Conservation (phyloP, 768 basidiomycete species). For the Podaxis sp. region DNA sequence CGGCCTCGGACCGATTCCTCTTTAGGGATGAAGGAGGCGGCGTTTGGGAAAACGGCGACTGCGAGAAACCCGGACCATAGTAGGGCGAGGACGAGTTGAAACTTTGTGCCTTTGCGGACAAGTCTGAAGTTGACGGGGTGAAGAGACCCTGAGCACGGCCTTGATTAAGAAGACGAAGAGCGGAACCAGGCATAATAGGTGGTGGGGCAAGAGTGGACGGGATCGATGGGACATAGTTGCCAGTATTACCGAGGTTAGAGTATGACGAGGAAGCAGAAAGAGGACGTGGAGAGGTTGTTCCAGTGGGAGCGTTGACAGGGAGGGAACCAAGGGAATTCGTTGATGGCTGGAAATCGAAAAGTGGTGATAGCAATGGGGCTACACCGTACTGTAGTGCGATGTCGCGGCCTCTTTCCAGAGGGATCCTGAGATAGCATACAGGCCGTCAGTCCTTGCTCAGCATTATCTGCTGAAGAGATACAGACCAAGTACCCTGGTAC, state of each 20-base stretch:
- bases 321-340: constrained; percentile 69
- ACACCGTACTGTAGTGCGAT: constrained; percentile 93
- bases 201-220: constrained; percentile 70
- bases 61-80: constrained; percentile 42
- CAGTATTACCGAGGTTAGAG: constrained; percentile 48
- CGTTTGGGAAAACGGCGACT: constrained; percentile 51
- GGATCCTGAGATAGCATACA: constrained; percentile 65
- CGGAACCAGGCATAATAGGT: constrained; percentile 86
- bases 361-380: constrained; percentile 78
- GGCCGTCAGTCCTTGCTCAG: constrained; percentile 20
- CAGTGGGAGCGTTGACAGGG: constrained; percentile 50
- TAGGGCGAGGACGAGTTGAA: constrained; percentile 56
- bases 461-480: constrained; percentile 8
- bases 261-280: constrained; percentile 70
- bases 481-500: constrained; percentile 98
- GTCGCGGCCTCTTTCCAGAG: constrained; percentile 90
- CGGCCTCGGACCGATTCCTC: constrained; percentile 50
- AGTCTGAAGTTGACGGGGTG: constrained; percentile 76
- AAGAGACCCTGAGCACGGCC: constrained; percentile 85
- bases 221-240: constrained; percentile 42
- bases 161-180: constrained; percentile 80
- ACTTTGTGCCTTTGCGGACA: constrained; percentile 45
- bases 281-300: constrained; percentile 58
- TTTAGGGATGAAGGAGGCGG: constrained; percentile 49
- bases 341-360: constrained; percentile 91